These are phyloP conservation scores for Solanum bulbocastanum DNA, from an alignment of 257 asterid genomes.

Conservation along the genomic window DNA sequence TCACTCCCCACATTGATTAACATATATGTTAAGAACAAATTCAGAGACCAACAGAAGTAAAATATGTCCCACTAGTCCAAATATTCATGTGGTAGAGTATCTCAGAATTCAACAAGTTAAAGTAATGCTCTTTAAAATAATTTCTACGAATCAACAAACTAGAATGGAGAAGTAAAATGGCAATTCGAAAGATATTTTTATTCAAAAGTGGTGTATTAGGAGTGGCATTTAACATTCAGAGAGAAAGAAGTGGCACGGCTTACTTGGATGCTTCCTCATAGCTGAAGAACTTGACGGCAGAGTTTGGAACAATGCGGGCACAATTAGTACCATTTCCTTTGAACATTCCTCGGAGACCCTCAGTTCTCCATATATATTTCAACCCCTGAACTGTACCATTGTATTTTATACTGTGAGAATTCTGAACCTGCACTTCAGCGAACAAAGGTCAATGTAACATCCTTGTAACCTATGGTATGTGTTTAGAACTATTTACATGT, in stretches of 20 bases:
- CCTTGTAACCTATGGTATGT: neutral
- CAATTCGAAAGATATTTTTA: neutral
- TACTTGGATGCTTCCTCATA: conserved; percentile 99
- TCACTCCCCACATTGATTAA: neutral
- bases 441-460: neutral
- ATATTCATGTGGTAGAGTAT: neutral
- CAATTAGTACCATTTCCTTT: conserved; percentile 93
- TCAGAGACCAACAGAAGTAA: neutral
- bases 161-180: neutral
- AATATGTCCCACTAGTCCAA: neutral
- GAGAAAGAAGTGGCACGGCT: conserved; percentile 1
- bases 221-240: neutral
- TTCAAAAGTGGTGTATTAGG: neutral
- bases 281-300: conserved; percentile 99
- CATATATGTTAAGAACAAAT: neutral
- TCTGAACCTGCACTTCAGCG: conserved; percentile 60
- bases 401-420: conserved; percentile 76
- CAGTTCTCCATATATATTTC: conserved; percentile 72
- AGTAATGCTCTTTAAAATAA: neutral
- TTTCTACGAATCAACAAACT: neutral
- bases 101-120: neutral
- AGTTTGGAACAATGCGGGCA: conserved; percentile 90
- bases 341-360: conserved; percentile 70
- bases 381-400: conserved; percentile 83
- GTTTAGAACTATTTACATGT: neutral